Conservation (phyloP, 23 red algal genomes). For the Gracilaria domingensis region DNA sequence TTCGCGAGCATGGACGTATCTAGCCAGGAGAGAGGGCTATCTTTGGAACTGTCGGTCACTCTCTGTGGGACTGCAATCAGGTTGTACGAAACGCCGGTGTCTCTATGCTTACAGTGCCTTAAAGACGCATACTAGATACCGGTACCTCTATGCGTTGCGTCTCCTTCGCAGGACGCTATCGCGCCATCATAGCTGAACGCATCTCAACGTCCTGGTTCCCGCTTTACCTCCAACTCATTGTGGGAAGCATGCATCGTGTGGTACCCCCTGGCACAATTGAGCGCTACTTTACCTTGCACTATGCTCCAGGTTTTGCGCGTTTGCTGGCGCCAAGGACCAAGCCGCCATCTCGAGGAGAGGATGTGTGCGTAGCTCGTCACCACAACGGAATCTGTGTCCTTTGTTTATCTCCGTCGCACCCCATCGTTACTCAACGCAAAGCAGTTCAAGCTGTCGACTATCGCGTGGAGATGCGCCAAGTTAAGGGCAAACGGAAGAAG, state of each 20-base stretch:
- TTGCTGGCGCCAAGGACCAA: slow-evolving; percentile 14
- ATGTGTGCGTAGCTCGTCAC: slow-evolving; percentile 77
- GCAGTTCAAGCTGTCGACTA: slow-evolving; percentile 56
- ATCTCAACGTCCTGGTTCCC: background rate
- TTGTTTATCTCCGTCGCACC: slow-evolving; percentile 69
- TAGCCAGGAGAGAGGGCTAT: too few relatives aligned
- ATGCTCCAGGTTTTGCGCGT: slow-evolving; percentile 48
- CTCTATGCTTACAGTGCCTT: background rate
- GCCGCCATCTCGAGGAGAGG: slow-evolving; percentile 43
- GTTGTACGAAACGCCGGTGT: too few relatives aligned
- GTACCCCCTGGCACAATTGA: slow-evolving; percentile 65
- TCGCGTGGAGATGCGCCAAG: slow-evolving; percentile 49
- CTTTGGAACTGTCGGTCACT: too few relatives aligned
- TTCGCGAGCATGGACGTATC: background rate
- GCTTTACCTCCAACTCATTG: background rate
- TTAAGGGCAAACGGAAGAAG: slow-evolving; percentile 82
- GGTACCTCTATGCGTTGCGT: too few relatives aligned
- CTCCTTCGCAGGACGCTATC: too few relatives aligned
- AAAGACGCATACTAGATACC: too few relatives aligned
- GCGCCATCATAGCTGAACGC: background rate
- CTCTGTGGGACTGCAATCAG: too few relatives aligned
- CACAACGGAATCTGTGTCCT: slow-evolving; percentile 82
- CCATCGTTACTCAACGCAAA: slow-evolving; percentile 41
- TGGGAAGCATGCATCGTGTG: slow-evolving; percentile 19
- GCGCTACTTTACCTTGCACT: slow-evolving; percentile 71